phyloP scores from a whole-genome alignment of 148 eudicot species.

The Fagopyrum tataricum region DNA sequence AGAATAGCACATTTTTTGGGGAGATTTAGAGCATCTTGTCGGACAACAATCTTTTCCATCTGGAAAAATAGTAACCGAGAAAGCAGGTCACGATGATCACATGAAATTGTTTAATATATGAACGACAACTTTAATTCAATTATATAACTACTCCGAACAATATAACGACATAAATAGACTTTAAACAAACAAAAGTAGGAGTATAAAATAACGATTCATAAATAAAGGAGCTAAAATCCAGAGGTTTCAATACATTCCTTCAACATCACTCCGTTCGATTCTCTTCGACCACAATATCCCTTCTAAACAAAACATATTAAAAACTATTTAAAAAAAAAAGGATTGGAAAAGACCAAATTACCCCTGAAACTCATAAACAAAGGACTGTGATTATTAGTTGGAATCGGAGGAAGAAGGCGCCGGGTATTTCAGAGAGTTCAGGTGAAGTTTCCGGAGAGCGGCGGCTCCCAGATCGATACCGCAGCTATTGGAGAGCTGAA shows the following conservation, averaged over 20 bases:
- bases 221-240: neutral
- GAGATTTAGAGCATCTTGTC: no score
- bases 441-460: conserved; percentile 49
- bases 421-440: conserved; percentile 64
- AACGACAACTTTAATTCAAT: no score
- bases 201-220: neutral
- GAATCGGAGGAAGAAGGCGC: conserved; percentile 7
- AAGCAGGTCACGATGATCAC: no score
- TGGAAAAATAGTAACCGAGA: no score
- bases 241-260: neutral
- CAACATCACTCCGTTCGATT: neutral
- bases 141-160: neutral
- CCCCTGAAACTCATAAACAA: neutral
- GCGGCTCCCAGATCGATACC: conserved; percentile 56
- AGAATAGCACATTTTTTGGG: no score
- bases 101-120: no score
- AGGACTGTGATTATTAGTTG: neutral
- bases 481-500: conserved; percentile 59
- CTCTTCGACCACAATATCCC: neutral
- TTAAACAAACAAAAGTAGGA: no score
- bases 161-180: neutral
- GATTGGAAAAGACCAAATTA: neutral
- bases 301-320: neutral
- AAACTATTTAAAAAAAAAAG: neutral
- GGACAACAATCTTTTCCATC: no score